Evolutionary conservation across 352 stramenopile genomes (phyloP).

Genomic region (Blastocystis sp.): DNA sequence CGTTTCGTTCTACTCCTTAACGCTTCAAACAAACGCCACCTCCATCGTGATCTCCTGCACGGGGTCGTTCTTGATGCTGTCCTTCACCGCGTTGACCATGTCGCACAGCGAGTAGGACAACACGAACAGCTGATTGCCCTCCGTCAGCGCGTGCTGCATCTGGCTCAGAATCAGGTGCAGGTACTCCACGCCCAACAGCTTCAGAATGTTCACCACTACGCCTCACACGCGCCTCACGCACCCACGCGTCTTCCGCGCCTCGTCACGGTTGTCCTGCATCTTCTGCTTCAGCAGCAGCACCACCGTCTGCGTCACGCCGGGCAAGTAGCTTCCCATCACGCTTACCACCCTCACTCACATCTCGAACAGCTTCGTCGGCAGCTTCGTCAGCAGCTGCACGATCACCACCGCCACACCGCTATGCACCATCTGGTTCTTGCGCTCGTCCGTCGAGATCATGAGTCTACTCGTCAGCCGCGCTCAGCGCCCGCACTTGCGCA

Average conservation of each 20-base stretch:
- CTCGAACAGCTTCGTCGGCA: slow-evolving; percentile 30
- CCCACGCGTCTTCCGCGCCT: slow-evolving; percentile 44
- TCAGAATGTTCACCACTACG: slow-evolving; percentile 30
- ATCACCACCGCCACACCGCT: slow-evolving; percentile 54
- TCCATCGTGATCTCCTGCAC: not conserved
- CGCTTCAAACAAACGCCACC: not conserved
- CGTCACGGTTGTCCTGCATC: slow-evolving; percentile 49
- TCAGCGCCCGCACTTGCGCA: not conserved
- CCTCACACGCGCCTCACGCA: not conserved
- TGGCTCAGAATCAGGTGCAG: slow-evolving; percentile 35
- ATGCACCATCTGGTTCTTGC: slow-evolving; percentile 27
- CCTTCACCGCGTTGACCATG: slow-evolving; percentile 16
- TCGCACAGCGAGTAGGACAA: slow-evolving; percentile 61
- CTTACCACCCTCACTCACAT: not conserved
- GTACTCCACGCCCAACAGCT: slow-evolving; percentile 28
- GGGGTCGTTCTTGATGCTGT: not conserved
- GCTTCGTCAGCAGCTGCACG: slow-evolving; percentile 21
- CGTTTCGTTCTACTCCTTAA: not conserved
- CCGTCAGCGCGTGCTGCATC: slow-evolving; percentile 57
- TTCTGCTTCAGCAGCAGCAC: slow-evolving; percentile 52
- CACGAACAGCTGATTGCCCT: slow-evolving; percentile 68
- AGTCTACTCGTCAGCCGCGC: not conserved
- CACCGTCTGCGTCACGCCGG: slow-evolving; percentile 38
- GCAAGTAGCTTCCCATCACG: slow-evolving; percentile 22
- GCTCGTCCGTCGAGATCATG: slow-evolving; percentile 21